Percentiles rank a stretch among this genome's conserved stretches.
Conservation (phyloP, 192 early-diverging fungal genomes). For the Nowakowskiella sp. region DNA sequence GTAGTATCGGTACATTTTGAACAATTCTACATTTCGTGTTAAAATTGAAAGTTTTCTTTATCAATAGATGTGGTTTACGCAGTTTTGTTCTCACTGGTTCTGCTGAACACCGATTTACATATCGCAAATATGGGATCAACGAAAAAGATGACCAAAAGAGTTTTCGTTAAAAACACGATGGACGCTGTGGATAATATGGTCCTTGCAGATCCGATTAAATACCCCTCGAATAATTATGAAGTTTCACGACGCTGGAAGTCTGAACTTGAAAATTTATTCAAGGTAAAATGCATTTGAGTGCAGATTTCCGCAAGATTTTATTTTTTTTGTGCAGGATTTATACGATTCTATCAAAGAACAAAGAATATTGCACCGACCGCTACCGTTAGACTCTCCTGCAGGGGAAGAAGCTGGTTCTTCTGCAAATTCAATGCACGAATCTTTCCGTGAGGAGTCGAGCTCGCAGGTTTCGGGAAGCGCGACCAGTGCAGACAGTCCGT, state of each 20-base stretch:
- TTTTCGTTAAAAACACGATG: slow-evolving; percentile 25
- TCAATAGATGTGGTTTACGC: slow-evolving; percentile 76
- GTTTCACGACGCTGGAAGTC: slow-evolving; percentile 36
- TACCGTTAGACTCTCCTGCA: too few relatives aligned
- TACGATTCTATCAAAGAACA: slow-evolving; percentile 55
- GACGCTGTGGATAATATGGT: slow-evolving; percentile 21
- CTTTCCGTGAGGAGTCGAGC: too few relatives aligned
- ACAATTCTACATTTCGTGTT: slow-evolving; percentile 13
- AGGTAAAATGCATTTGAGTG: slow-evolving; percentile 24
- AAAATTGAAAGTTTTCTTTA: neutral
- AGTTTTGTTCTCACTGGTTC: slow-evolving; percentile 72
- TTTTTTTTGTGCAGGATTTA: slow-evolving; percentile 25
- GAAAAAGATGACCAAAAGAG: neutral
- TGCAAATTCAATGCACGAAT: too few relatives aligned
- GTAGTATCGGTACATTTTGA: slow-evolving; percentile 28
- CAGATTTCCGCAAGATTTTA: neutral
- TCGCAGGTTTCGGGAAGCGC: too few relatives aligned
- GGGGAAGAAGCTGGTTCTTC: too few relatives aligned
- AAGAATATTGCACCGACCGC: too few relatives aligned
- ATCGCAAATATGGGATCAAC: slow-evolving; percentile 47
- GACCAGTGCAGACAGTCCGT: too few relatives aligned
- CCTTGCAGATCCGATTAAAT: slow-evolving; percentile 29
- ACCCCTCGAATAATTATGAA: slow-evolving; percentile 31
- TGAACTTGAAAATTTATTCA: slow-evolving; percentile 47
- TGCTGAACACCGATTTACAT: slow-evolving; percentile 91